Base-by-base conservation (phyloP, 495 filamentous ascomycete species). In the Margaritispora aquatica region DNA sequence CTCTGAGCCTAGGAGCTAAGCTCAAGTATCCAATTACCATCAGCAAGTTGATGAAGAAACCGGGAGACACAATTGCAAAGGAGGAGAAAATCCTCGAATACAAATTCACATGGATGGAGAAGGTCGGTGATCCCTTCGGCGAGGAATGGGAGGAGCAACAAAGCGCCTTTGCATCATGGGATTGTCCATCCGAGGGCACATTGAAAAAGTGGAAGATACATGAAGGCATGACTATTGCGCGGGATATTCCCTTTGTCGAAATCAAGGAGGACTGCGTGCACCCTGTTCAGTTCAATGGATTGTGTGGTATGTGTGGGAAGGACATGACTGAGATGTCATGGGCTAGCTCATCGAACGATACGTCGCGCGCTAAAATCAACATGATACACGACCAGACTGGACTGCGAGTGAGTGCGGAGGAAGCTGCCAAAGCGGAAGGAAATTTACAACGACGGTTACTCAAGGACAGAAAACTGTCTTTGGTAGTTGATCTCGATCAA, bases 401-500 rank as follows among this genome's bases (percentile, higher is more conserved):
- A 41, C 78, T 99, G n/a, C 80, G 77, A 8, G 87, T 90, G 66
- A 89, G 86, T 69, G 68, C 78, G 57, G 75, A 79, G 48, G 90
- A 96, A 71, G 94, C 94, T 20, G 79, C 82, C 31, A 83, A 82
- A 51, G 84, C 89, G 31, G 93, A 97, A 73, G 85, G 91, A 65
- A 87, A 94, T 66, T 80, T 90, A 21, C 96, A 96, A 71, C 80
- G 83, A 44, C 84, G 94, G 20, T 75, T 99, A 21, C 77, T 99
- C 26, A 77, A 84, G 63, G 79, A 82, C 26, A 79, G 86, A 54
- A 96, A 93, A 73, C 80, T 99, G 11, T 96, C 90, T 17, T 77
- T 99, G 20, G 94, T 99, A 23, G 94, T 99, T 62, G 94, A 99
- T 77, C 75, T 99, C 24, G 94, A 99, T 69, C 93, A 97, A 71